phyloP scores from a whole-genome alignment of 345 rosid genomes.

The Linum lewisii region DNA sequence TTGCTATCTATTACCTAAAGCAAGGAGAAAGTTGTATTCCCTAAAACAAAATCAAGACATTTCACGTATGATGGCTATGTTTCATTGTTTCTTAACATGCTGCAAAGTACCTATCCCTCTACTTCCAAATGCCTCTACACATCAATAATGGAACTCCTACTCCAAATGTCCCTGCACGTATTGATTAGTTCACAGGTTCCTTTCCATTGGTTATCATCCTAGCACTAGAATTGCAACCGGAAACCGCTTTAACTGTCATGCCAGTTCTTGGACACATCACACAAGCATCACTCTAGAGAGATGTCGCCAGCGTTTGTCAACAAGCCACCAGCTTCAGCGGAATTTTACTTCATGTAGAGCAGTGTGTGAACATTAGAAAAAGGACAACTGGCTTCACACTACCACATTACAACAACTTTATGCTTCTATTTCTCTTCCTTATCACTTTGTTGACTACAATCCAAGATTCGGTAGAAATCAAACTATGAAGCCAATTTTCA shows the following conservation, averaged over 20 bases:
- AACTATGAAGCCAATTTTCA: neutral
- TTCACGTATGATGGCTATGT: too few species aligned
- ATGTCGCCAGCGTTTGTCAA: neutral
- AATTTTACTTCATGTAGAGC: neutral
- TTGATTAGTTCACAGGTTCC: neutral
- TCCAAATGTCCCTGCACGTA: too few species aligned
- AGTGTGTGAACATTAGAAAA: neutral
- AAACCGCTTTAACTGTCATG: neutral
- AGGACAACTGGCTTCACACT: neutral
- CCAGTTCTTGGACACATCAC: neutral
- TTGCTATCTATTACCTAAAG: too few species aligned
- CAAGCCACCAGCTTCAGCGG: neutral
- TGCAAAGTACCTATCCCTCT: too few species aligned
- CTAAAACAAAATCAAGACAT: too few species aligned
- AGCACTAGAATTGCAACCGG: neutral
- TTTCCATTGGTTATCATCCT: neutral
- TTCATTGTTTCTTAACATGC: too few species aligned
- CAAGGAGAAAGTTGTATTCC: too few species aligned
- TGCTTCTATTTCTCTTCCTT: neutral
- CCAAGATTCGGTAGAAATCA: too few species aligned
- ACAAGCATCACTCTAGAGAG: neutral
- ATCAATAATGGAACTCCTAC: too few species aligned
- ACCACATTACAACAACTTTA: neutral
- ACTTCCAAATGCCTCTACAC: too few species aligned
- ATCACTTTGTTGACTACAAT: neutral